A percentile compares a stretch with the other conserved stretches of the same genome.
These are phyloP conservation scores for Conticribra weissflogii DNA, from an alignment of 108 stramenopile species.

Conservation along the genomic window DNA sequence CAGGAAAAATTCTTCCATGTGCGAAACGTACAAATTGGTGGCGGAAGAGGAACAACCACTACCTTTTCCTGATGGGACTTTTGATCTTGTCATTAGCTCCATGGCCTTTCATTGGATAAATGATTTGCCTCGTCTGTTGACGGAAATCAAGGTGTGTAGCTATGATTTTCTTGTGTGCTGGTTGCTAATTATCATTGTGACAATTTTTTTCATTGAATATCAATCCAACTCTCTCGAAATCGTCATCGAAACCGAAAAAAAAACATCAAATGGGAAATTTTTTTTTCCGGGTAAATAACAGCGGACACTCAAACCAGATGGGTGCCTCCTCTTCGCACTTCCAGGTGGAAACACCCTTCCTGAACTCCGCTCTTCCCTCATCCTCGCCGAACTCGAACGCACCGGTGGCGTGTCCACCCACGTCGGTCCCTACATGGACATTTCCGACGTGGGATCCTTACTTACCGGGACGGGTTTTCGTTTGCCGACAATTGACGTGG, in stretches of 20 bases:
- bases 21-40: constrained; percentile 69
- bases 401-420: constrained; percentile 93
- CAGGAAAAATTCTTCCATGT: constrained; percentile 39
- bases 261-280: too few species aligned
- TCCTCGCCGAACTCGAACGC: constrained; percentile 89
- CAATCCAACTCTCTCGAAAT: background rate
- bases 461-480: constrained; percentile 89
- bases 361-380: constrained; percentile 87
- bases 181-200: background rate
- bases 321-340: constrained; percentile 95
- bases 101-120: constrained; percentile 95
- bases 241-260: too few species aligned
- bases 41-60: constrained; percentile 63
- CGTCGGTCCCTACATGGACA: constrained; percentile 92
- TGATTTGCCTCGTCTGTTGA: constrained; percentile 83
- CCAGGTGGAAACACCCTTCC: constrained; percentile 93
- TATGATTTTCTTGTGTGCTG: background rate
- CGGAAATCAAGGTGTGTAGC: constrained; percentile 61
- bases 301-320: constrained; percentile 94
- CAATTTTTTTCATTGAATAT: background rate
- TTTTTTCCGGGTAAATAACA: too few species aligned
- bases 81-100: constrained; percentile 93
- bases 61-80: constrained; percentile 89
- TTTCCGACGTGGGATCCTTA: constrained; percentile 89
- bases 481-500: constrained; percentile 95